A percentile compares a stretch with the other conserved stretches of the same genome.
phyloP scores from a whole-genome alignment of 805 yeast genomes.

The Starmerella sirachaensis region DNA sequence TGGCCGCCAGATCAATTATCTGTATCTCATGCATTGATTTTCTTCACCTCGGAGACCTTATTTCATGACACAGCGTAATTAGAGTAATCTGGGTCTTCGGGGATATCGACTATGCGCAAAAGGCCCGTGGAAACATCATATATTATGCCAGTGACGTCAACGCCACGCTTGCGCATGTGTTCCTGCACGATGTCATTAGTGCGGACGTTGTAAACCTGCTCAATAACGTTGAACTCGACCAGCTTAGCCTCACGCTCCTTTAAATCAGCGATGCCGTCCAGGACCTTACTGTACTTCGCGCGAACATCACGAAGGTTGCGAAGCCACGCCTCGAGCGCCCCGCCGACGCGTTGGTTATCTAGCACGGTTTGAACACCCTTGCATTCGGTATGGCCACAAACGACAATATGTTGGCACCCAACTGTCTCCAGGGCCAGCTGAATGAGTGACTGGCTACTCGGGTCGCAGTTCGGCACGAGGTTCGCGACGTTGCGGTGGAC shows the following conservation, averaged over 20 bases:
- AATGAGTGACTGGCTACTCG: constrained; percentile 61
- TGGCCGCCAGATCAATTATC: too few relatives aligned
- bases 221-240: constrained; percentile 63
- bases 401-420: constrained; percentile 66
- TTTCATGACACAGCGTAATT: constrained; percentile 15
- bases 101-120: constrained; percentile 37
- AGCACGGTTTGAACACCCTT: constrained; percentile 83
- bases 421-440: constrained; percentile 81
- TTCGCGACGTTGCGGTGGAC: constrained; percentile 84
- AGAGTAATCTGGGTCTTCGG: constrained; percentile 24
- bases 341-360: constrained; percentile 50
- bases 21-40: too few relatives aligned
- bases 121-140: constrained; percentile 74
- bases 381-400: constrained; percentile 92
- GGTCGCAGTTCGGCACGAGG: constrained; percentile 53
- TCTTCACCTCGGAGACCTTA: too few relatives aligned
- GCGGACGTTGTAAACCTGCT: constrained; percentile 55
- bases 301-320: constrained; percentile 53
- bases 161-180: constrained; percentile 48
- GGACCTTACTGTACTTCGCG: constrained; percentile 42
- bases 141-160: constrained; percentile 72
- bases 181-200: constrained; percentile 53
- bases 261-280: constrained; percentile 41
- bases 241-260: constrained; percentile 46
- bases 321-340: constrained; percentile 62